A percentile compares a stretch with the other conserved stretches of the same genome.
phyloP scores from a whole-genome alignment of 1,284 basidiomycete species.

The Cystobasidium slooffiae region DNA sequence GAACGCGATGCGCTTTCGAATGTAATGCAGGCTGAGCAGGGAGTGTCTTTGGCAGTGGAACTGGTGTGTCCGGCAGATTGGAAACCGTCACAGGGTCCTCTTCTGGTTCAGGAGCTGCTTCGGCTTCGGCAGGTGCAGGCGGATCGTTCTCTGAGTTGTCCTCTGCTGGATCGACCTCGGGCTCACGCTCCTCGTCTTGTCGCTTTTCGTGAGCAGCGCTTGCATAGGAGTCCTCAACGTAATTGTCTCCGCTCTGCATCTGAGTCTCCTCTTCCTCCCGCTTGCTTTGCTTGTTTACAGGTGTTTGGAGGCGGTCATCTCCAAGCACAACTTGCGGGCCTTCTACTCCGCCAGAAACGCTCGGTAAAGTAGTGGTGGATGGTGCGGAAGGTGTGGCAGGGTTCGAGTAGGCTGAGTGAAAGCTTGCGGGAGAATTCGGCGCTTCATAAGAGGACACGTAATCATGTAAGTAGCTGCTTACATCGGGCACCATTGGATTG shows the following conservation, averaged over 20 bases:
- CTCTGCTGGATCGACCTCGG: constrained; percentile 14
- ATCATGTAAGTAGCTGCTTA: constrained; percentile 8
- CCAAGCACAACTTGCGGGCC: constrained; percentile 1
- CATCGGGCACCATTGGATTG: constrained; percentile 32
- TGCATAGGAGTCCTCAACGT: no score
- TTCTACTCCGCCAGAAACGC: not conserved
- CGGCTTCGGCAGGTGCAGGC: not conserved
- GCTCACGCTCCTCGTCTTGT: constrained; percentile 8
- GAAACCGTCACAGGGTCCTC: not conserved
- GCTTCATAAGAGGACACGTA: constrained; percentile 17
- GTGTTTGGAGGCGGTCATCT: not conserved
- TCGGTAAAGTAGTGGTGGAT: not conserved
- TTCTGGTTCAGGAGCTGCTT: constrained; percentile 5
- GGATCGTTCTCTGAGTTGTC: not conserved
- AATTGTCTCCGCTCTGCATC: no score
- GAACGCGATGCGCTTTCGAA: constrained; percentile 6
- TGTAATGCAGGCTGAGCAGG: not conserved
- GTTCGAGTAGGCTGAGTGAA: constrained; percentile 16
- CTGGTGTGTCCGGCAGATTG: not conserved
- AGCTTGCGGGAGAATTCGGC: not conserved
- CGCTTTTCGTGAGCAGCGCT: no score
- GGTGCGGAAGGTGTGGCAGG: not conserved
- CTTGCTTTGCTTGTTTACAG: not conserved
- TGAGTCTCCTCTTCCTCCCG: no score
- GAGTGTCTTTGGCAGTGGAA: not conserved